Percentiles rank a stretch among this genome's conserved stretches.
Evolutionary conservation across 371 early-diverging fungal genomes (phyloP).

Genomic region (Syncephalis plumigaleata): DNA sequence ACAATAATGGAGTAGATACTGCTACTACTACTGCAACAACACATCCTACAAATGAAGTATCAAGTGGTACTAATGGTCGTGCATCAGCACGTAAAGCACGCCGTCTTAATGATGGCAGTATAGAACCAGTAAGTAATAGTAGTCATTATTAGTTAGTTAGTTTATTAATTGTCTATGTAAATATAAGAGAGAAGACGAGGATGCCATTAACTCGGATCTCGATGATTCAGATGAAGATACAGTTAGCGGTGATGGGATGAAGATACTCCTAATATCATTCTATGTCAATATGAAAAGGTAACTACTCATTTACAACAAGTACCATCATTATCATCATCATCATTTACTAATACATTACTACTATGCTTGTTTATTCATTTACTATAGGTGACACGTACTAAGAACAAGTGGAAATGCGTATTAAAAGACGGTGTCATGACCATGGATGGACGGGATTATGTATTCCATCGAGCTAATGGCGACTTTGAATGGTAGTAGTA

Average conservation of each 20-base stretch:
- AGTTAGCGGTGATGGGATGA: constrained; percentile 51
- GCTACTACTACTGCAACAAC: too few relatives aligned
- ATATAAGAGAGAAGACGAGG: constrained; percentile 27
- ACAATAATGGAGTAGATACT: too few relatives aligned
- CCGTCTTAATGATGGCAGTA: constrained; percentile 9
- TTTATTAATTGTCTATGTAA: constrained; percentile 27
- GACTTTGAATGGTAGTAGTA: constrained; percentile 80
- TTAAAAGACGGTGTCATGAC: constrained; percentile 89
- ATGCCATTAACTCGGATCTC: constrained; percentile 72
- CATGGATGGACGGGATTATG: constrained; percentile 84
- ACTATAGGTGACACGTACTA: constrained; percentile 64
- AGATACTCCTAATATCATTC: constrained; percentile 67
- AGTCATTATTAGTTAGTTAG: constrained; percentile 22
- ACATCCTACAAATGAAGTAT: constrained; percentile 4
- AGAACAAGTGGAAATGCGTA: constrained; percentile 95
- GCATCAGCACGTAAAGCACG: constrained; percentile 7
- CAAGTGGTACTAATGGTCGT: constrained; percentile 1
- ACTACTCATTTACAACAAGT: background rate
- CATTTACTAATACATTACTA: background rate
- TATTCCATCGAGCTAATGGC: constrained; percentile 82
- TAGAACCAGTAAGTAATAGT: constrained; percentile 1
- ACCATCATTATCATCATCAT: background rate
- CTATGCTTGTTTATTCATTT: background rate
- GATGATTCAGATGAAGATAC: constrained; percentile 61
- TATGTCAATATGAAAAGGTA: constrained; percentile 92